Conservation (phyloP, 2,329 filamentous ascomycete species). For the Rutstroemia sp. region DNA sequence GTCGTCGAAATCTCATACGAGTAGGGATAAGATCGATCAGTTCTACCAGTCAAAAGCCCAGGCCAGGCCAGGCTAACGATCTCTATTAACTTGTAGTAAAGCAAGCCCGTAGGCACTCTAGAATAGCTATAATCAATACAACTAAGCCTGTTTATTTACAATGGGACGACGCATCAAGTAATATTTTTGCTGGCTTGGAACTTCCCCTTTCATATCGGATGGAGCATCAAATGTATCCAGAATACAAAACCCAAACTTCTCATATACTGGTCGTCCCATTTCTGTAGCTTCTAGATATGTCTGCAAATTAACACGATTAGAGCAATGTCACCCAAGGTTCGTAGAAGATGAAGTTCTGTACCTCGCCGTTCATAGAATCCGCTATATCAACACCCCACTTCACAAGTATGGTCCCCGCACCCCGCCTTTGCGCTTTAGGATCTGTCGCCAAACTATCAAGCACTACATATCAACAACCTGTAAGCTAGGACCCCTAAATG, state of each 20-base stretch:
- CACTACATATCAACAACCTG: not conserved
- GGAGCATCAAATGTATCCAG: not conserved
- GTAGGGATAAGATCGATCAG: no score
- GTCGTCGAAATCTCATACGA: no score
- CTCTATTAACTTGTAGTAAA: no score
- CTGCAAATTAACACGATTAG: not conserved
- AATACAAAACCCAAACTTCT: not conserved
- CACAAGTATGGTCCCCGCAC: constrained; percentile 20
- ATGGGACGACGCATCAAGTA: no score
- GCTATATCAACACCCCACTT: constrained; percentile 16
- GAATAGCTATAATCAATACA: no score
- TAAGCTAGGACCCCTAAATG: not conserved
- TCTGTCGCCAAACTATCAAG: constrained; percentile 10
- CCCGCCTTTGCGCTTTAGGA: constrained; percentile 19
- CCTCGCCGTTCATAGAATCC: not conserved
- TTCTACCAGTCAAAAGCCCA: no score
- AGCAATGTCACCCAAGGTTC: no score
- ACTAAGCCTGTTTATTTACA: no score
- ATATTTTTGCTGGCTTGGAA: no score
- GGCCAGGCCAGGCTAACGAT: no score
- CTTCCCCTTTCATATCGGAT: no score
- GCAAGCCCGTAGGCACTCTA: no score
- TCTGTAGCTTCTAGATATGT: not conserved
- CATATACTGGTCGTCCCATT: not conserved
- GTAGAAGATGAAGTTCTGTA: not conserved